Conservation (phyloP, 306 rosid genomes). For the Cicer bijugum region DNA sequence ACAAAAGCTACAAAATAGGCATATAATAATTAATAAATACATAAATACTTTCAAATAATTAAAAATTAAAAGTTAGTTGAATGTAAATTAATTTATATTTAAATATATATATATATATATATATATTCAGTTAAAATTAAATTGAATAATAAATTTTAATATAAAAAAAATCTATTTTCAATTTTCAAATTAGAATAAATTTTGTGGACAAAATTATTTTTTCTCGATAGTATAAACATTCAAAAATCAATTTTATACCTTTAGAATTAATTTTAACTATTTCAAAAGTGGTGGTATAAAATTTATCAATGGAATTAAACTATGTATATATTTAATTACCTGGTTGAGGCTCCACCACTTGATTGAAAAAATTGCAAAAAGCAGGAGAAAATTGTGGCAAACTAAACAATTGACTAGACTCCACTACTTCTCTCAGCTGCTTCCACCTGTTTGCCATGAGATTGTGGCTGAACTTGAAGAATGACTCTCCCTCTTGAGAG, state of each 20-base stretch:
- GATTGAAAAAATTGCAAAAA: conserved; percentile 66
- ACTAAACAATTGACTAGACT: conserved; percentile 58
- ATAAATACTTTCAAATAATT: background rate
- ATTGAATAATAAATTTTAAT: too few relatives aligned
- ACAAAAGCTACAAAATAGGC: conserved; percentile 51
- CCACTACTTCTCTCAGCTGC: conserved; percentile 59
- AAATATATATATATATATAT: too few relatives aligned
- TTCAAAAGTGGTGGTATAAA: background rate
- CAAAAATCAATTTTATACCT: too few relatives aligned
- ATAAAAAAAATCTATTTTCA: too few relatives aligned
- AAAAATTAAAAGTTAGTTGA: too few relatives aligned
- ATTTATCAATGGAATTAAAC: background rate
- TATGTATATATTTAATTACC: conserved; percentile 48
- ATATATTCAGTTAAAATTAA: too few relatives aligned
- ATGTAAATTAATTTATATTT: too few relatives aligned
- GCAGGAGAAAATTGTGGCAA: conserved; percentile 63
- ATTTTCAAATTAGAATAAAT: too few relatives aligned
- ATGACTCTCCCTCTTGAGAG: conserved; percentile 50
- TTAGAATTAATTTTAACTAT: too few relatives aligned
- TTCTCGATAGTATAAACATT: too few relatives aligned
- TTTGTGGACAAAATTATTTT: too few relatives aligned
- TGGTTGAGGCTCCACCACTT: conserved; percentile 66
- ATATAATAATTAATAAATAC: background rate
- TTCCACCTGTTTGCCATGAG: conserved; percentile 76
- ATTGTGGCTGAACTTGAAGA: conserved; percentile 60